Conservation (phyloP, 805 yeast species). For the Torulaspora delbrueckii region DNA sequence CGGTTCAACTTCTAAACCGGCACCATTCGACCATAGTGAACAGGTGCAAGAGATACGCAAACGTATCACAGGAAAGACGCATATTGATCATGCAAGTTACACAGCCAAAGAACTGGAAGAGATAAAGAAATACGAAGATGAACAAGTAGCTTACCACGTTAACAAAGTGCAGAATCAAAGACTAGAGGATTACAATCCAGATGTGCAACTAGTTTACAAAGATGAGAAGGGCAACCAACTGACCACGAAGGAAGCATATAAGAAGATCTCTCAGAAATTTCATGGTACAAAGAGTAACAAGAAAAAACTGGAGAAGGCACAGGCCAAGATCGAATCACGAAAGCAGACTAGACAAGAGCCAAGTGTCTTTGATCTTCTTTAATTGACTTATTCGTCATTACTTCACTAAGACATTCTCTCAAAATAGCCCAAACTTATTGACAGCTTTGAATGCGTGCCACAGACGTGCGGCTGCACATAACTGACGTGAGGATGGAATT, state of each 20-base stretch:
- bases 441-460: no score
- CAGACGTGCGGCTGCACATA: background rate
- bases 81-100: background rate
- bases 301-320: slow-evolving; percentile 23
- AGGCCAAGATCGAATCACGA: slow-evolving; percentile 23
- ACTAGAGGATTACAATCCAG: slow-evolving; percentile 41
- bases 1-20: background rate
- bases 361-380: slow-evolving; percentile 4
- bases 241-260: slow-evolving; percentile 67
- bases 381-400: background rate
- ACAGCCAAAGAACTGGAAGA: slow-evolving; percentile 5
- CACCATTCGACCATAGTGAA: background rate
- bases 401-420: no score
- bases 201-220: slow-evolving; percentile 47
- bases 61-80: background rate
- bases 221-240: slow-evolving; percentile 61
- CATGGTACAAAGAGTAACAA: slow-evolving; percentile 50
- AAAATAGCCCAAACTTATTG: no score
- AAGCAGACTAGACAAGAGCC: slow-evolving; percentile 9
- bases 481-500: background rate
- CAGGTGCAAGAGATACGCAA: slow-evolving; percentile 5
- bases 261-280: slow-evolving; percentile 68
- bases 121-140: slow-evolving; percentile 20
- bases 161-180: slow-evolving; percentile 30
- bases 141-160: slow-evolving; percentile 25